Base-by-base conservation (phyloP, 495 filamentous ascomycete species). In the Venustampulla echinocandica region DNA sequence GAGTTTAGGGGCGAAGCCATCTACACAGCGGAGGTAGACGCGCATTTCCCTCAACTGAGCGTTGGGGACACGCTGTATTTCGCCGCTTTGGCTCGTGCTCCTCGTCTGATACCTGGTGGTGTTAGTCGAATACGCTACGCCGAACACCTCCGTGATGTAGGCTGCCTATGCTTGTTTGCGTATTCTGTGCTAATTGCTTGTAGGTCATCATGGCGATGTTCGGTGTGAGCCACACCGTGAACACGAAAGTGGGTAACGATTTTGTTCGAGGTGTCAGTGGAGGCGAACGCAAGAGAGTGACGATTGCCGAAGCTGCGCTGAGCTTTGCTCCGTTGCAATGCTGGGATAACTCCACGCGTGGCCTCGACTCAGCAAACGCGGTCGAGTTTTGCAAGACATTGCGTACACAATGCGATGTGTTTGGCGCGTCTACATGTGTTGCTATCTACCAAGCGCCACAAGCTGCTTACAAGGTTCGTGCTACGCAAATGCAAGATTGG, bases 171-270 rank as follows among this genome's bases (percentile, higher is more conserved):
- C n/a, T n/a, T n/a, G n/a, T n/a, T n/a, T n/a, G n/a, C n/a, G n/a
- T n/a, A n/a, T n/a, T n/a, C n/a, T n/a, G n/a, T n/a, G n/a, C n/a
- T n/a, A n/a, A n/a, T n/a, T n/a, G n/a, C n/a, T n/a, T 77, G 3
- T 81, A 87, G 52, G 80, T 88, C 21, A 75, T 83, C 51, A 87
- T 90, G 82, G 79, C 83, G 34, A 80, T 84, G 63, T 81, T 88
- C 49, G 81, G 84, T 42, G 74, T 90, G 33, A 71, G 72, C 10
- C 84, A 90, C 52, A 89, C 84, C 0, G 70, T 76, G 49, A 77
- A 89, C 63, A 90, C 86, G 2, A 68, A 67, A 17, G 80, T 90
- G 10, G 87, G 87, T 24, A 85, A 89, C 58, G 83, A 85, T 46
- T 84, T 81, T 46, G 72, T 87, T 32, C 75, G 83, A 39, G 87